Base-by-base conservation (phyloP, 345 rosid species). In the Ceriops decandra region DNA sequence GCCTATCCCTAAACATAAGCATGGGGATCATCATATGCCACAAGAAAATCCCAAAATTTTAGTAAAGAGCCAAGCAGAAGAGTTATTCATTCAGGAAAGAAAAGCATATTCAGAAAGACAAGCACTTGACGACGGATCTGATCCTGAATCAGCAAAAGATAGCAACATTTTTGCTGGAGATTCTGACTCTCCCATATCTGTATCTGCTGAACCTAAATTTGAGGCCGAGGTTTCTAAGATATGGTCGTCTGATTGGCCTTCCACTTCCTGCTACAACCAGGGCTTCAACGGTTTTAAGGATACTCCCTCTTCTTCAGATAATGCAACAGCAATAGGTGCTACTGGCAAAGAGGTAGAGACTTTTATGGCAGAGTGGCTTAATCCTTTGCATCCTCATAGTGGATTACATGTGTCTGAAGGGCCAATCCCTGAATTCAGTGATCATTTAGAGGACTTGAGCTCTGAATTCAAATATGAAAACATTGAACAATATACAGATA, bases 1-100 rank as follows among this genome's bases (percentile, higher is more conserved):
- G 76, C 89, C 93, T 49, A 9, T 52, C 20, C 62, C 88, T 1
- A 88, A 88, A 78, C 88, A 83, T 66, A 76, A 73, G 47, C 82
- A 85, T 67, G 77, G 78, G 68, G 63, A 66, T 69, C 72, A 74
- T 63, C 68, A 77, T 35, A 65, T 73, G n/a, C 62, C 62, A 9
- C 61, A 61, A 20, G 69, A 71, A 22, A 65, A 72, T 42, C 49
- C 63, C 27, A 36, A 62, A 33, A 26, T 19, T 6, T 64, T 60
- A 46, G 70, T 66, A 28, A 69, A 68, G 64, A 66, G 66, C 57
- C 46, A 31, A 24, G 68, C 51, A 49, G 70, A 76, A 17, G 71
- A 62, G 22, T 60, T 42, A 5, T 27, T 24, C 49, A 11, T 52
- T 47, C 60, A 64, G 24, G 24, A 67, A 20, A 11, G 52, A 4